Evolutionary conservation across 768 basidiomycete genomes (phyloP), one percentile per base, ranked within the genome.

Genomic region (Fomitopsis pulvina): DNA sequence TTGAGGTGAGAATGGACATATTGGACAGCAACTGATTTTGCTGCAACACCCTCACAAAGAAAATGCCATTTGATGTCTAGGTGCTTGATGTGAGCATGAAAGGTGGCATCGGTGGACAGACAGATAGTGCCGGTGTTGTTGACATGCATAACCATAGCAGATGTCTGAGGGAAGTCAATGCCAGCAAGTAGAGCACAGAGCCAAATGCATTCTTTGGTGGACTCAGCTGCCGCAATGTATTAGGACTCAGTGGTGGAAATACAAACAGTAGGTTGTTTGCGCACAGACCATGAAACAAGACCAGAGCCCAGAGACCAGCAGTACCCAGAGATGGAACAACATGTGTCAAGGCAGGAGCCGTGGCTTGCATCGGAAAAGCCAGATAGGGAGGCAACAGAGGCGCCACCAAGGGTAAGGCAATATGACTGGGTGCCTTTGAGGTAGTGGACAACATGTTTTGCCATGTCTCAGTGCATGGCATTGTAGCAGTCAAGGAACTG

Each of bases 21-120:
- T 8, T 30, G 26, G 3, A 74, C 24, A 0, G 11, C 18, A 22
- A 76, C 32, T 0, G 61, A 51, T 1, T 58, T 47, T 6, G 54
- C 43, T 3, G 63, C 57, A 4, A 75, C 57, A 1, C 50, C 51
- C 50, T 76, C 64, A 1, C 67, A 61, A n/a, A 74, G 50, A 45
- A 62, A 71, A 52, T 76, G 71, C 50, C 69, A 64, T 4, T 61
- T 51, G 11, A 73, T 64, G 26, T 73, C 68, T 48, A 77, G 69
- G 58, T 76, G 76, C 54, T 73, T 76, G 8, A 65, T 61, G 16
- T 67, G 56, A 2, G 58, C 41, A 47, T 77, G 73, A 48, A 30
- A 30, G 29, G 29, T 30, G 29, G 29, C 7, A 30, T 30, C 29
- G 63, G 61, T 0, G 55, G 40, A 52, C 2, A 75, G 58, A 2